Evolutionary conservation across 2,329 filamentous ascomycete genomes (phyloP), one percentile per base, ranked within the genome.

Genomic region (Pestalotiopsis sp.): DNA sequence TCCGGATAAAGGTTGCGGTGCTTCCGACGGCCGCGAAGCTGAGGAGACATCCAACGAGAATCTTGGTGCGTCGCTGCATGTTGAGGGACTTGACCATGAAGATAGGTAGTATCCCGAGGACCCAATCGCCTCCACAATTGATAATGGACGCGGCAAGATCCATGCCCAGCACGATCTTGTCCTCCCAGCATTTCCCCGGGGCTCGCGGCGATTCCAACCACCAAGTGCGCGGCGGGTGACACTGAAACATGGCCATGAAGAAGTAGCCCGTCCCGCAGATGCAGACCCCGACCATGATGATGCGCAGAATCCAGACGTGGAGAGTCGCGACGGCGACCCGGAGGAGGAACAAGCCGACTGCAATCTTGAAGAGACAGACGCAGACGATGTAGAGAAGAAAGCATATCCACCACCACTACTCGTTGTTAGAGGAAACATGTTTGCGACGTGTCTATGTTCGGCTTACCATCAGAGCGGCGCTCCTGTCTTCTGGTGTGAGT

Each of bases 11-110:
- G 1, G 64, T 66, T 3, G 64, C 64, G 23, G 52, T 58, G 25
- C 64, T 66, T 36, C 64, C 64, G 49, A 68, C 63, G 0, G 67
- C 67, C 11, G 67, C 67, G 41, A 68, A 68, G 23, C 63, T 58
- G 14, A 68, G 58, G 9, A 68, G 39, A 25, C 63, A 66, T 3
- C n/a, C 58, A 31, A 68, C 67, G 14, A 66, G 41, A 13, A 60
- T 45, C 58, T 68, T 68, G 57, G 56, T 66, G 7, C 57, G 63
- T 27, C 41, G 38, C 27, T 38, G 57, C 17, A 68, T 66, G 5
- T 66, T 62, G 11, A 68, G 57, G 3, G 63, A 66, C 11, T 56
- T 58, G 17, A 68, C 63, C 20, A 68, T 68, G 31, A 66, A 52
- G 3, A 68, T 61, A 1, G 67, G 67, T 5, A 68, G 58, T 38